These are phyloP conservation scores for Schizosaccharomyces versatilis DNA, from an alignment of 1,139 yeast genomes.

Conservation along the genomic window DNA sequence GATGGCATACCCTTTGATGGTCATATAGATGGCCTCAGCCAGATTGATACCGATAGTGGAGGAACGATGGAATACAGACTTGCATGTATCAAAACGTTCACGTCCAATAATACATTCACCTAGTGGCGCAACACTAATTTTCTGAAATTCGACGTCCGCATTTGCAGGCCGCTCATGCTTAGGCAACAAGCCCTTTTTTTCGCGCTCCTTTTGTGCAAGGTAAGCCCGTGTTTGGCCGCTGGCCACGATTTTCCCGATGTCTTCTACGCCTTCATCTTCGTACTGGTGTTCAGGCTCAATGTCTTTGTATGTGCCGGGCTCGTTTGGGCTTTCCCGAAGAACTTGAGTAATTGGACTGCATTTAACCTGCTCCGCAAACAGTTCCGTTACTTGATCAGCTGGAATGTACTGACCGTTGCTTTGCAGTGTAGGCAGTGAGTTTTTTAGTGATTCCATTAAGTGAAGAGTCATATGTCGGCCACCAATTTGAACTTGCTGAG, in stretches of 20 bases:
- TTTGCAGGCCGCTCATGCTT: conserved; percentile 18
- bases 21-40: conserved; percentile 7
- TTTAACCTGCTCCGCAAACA: conserved; percentile 37
- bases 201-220: conserved; percentile 34
- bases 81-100: conserved; percentile 67
- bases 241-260: conserved; percentile 76
- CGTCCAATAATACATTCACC: conserved; percentile 34
- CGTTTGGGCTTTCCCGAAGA: conserved; percentile 20
- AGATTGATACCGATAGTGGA: conserved; percentile 26
- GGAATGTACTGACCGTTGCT: not conserved
- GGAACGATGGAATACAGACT: conserved; percentile 32
- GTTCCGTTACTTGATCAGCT: conserved; percentile 1
- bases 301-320: conserved; percentile 5
- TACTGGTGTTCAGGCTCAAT: conserved; percentile 15
- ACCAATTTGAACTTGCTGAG: conserved; percentile 33
- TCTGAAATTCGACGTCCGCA: conserved; percentile 23
- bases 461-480: conserved; percentile 38
- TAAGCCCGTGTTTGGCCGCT: conserved; percentile 49
- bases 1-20: conserved; percentile 4
- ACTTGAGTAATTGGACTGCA: conserved; percentile 59
- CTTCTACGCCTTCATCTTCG: conserved; percentile 53
- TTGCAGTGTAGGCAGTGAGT: conserved; percentile 4
- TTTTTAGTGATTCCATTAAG: conserved; percentile 29
- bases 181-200: conserved; percentile 22
- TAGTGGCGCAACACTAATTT: not conserved